Percentiles rank a stretch among this genome's conserved stretches.
phyloP scores from a whole-genome alignment of 169 alveolate species.

The Toxoplasma gondii region DNA sequence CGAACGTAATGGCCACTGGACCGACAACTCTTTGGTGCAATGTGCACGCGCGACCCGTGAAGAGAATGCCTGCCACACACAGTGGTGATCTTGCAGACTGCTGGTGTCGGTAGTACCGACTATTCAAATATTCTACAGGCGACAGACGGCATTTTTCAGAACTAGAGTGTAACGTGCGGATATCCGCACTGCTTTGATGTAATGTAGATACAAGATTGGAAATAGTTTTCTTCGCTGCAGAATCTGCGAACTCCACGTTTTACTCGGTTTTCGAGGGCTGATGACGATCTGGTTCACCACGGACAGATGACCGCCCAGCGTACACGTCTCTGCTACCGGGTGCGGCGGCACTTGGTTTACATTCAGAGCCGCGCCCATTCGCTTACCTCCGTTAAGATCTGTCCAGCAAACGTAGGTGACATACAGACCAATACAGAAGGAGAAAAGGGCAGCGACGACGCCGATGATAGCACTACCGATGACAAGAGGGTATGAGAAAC shows the following conservation, averaged over 20 bases:
- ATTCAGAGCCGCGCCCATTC: no score
- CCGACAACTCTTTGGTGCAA: constrained; percentile 2
- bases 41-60: not conserved
- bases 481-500: not conserved
- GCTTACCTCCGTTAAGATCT: not conserved
- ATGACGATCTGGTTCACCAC: no score
- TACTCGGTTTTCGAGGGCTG: not conserved
- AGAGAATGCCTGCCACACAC: not conserved
- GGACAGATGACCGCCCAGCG: no score
- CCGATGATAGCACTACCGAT: not conserved
- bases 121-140: not conserved
- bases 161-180: no score
- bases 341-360: no score
- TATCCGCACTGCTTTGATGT: no score
- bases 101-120: not conserved
- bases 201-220: no score
- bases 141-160: no score
- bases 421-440: not conserved
- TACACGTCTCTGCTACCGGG: no score
- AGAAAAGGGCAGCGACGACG: not conserved
- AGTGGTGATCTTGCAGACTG: not conserved
- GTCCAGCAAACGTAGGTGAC: not conserved
- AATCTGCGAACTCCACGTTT: not conserved
- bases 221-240: no score
- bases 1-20: not conserved